Conservation (phyloP, 768 basidiomycete species). For the Vararia minispora region DNA sequence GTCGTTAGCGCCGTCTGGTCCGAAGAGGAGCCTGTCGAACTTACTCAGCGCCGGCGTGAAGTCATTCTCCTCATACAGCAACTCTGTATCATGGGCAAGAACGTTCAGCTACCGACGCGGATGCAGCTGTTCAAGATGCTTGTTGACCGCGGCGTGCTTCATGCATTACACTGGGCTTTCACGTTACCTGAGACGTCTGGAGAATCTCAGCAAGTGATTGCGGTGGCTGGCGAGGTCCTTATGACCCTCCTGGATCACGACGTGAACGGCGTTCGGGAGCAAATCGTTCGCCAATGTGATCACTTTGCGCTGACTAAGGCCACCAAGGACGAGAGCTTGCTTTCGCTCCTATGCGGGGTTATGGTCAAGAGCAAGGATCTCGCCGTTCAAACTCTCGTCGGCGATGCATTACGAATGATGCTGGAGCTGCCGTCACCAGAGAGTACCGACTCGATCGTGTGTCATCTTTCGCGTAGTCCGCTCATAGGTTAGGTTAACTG, state of each 20-base stretch:
- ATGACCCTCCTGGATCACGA: slow-evolving; percentile 85
- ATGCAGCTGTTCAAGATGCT: slow-evolving; percentile 78
- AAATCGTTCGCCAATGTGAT: slow-evolving; percentile 77
- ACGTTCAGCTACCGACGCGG: slow-evolving; percentile 82
- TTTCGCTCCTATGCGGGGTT: slow-evolving; percentile 65
- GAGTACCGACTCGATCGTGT: slow-evolving; percentile 13
- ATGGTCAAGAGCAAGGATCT: slow-evolving; percentile 73
- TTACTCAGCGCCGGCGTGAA: slow-evolving; percentile 42
- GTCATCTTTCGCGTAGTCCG: slow-evolving; percentile 3
- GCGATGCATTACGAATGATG: slow-evolving; percentile 76
- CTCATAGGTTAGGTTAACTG: slow-evolving; percentile 1
- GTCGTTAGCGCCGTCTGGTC: slow-evolving; percentile 29
- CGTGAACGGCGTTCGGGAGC: slow-evolving; percentile 71
- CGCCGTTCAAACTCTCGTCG: slow-evolving; percentile 83
- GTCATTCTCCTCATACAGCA: slow-evolving; percentile 86
- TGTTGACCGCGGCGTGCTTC: slow-evolving; percentile 80
- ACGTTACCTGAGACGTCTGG: slow-evolving; percentile 48
- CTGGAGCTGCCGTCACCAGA: slow-evolving; percentile 56
- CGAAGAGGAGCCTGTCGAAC: slow-evolving; percentile 38
- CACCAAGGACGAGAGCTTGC: slow-evolving; percentile 60
- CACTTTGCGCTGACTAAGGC: slow-evolving; percentile 43
- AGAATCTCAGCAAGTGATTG: slow-evolving; percentile 47
- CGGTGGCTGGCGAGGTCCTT: slow-evolving; percentile 79
- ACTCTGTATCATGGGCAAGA: slow-evolving; percentile 92
- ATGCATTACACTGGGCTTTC: slow-evolving; percentile 90